These are phyloP conservation scores for Penicillium sp. DNA, from an alignment of 2,329 filamentous ascomycete species.

Conservation along the genomic window DNA sequence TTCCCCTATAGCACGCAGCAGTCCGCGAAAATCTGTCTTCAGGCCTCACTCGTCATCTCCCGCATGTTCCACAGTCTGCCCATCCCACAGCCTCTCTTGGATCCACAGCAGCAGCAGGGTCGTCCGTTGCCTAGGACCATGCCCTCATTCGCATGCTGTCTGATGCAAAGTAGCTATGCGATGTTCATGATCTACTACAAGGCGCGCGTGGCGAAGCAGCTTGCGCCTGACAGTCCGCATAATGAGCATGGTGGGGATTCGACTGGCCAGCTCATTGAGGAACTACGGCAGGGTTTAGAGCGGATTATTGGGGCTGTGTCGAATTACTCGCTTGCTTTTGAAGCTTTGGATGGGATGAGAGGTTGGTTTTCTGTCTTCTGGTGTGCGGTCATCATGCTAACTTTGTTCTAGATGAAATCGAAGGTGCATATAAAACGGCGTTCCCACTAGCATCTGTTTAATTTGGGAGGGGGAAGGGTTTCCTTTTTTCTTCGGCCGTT, in stretches of 20 bases:
- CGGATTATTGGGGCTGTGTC: conserved; percentile 37
- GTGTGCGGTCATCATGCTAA: conserved; percentile 4
- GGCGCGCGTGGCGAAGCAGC: conserved; percentile 37
- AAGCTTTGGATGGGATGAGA: conserved; percentile 46
- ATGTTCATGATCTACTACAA: conserved; percentile 49
- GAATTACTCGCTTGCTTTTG: conserved; percentile 44
- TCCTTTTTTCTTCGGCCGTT: conserved; percentile 9
- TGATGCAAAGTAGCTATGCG: conserved; percentile 49
- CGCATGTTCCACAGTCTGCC: conserved; percentile 43
- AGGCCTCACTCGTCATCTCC: conserved; percentile 41
- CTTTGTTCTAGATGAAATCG: conserved; percentile 38
- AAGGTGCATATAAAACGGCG: conserved; percentile 43
- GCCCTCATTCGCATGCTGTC: conserved; percentile 48
- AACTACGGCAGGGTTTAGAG: conserved; percentile 39
- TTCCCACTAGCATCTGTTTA: conserved; percentile 30
- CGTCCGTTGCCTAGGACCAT: conserved; percentile 41
- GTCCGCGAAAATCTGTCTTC: conserved; percentile 43
- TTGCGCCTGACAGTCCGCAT: conserved; percentile 23
- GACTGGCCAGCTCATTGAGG: conserved; percentile 34
- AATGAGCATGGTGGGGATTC: conserved; percentile 24
- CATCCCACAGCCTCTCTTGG: conserved; percentile 33
- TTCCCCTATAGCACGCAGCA: conserved; percentile 44
- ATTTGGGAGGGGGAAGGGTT: conserved; percentile 1
- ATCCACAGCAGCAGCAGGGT: conserved; percentile 15
- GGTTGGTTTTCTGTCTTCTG: conserved; percentile 26